phyloP scores from a whole-genome alignment of 345 rosid species.

The Lagerstroemia speciosa region DNA sequence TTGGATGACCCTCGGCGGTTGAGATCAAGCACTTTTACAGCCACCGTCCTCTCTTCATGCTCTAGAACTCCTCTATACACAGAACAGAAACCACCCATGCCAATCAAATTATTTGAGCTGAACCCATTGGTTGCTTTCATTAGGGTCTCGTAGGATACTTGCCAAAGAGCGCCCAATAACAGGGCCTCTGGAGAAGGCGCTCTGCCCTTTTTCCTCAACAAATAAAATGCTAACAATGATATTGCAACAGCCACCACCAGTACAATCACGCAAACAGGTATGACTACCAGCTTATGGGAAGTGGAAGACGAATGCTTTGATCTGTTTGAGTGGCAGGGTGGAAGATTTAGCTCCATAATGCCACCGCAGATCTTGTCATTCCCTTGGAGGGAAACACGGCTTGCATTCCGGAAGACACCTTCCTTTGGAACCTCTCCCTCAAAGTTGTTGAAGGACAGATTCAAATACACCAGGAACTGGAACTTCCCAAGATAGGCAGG shows the following conservation, averaged over 20 bases:
- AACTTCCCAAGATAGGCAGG: conserved; percentile 3
- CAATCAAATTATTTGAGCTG: conserved; percentile 7
- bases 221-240: background rate
- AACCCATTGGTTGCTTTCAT: conserved; percentile 12
- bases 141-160: conserved; percentile 11
- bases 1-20: conserved; percentile 7
- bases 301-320: background rate
- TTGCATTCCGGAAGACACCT: conserved; percentile 12
- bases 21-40: conserved; percentile 11
- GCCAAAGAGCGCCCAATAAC: background rate
- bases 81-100: conserved; percentile 11
- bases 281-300: background rate
- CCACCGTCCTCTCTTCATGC: background rate
- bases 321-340: background rate
- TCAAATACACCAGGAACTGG: background rate
- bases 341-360: background rate
- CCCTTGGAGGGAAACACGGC: conserved; percentile 3
- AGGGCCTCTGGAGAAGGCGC: background rate
- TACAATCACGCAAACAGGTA: background rate
- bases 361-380: conserved; percentile 15
- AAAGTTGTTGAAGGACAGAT: conserved; percentile 16
- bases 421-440: conserved; percentile 12
- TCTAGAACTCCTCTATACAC: conserved; percentile 12
- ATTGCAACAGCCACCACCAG: background rate
- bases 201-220: background rate